These are phyloP conservation scores for Mycena leptocephala DNA, from an alignment of 768 basidiomycete species.

Conservation along the genomic window DNA sequence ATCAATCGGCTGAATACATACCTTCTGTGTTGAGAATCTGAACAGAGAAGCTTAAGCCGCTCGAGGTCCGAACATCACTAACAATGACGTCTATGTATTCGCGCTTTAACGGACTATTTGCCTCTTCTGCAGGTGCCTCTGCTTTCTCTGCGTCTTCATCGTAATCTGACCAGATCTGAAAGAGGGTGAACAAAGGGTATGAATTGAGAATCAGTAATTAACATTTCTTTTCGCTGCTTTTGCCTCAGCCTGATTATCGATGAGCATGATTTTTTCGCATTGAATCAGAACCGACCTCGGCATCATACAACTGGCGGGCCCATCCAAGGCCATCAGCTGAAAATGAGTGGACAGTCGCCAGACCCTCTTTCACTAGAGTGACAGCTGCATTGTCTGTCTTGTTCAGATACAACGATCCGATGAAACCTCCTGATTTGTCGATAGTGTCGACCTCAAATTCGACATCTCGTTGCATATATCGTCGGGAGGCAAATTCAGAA, in stretches of 20 bases:
- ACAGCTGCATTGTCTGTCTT: slow-evolving; percentile 92
- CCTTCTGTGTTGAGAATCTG: slow-evolving; percentile 95
- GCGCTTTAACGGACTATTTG: slow-evolving; percentile 72
- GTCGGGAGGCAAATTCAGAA: slow-evolving; percentile 81
- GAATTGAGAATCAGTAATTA: slow-evolving; percentile 44
- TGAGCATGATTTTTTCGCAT: neutral
- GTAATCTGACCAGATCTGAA: slow-evolving; percentile 90
- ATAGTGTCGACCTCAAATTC: slow-evolving; percentile 93
- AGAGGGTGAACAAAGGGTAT: slow-evolving; percentile 8
- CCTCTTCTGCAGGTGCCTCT: slow-evolving; percentile 62
- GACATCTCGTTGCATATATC: slow-evolving; percentile 95
- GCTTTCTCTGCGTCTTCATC: slow-evolving; percentile 81
- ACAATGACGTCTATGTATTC: slow-evolving; percentile 96
- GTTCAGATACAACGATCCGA: slow-evolving; percentile 88
- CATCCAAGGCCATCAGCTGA: slow-evolving; percentile 89
- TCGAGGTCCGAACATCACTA: slow-evolving; percentile 84
- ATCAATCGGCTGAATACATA: slow-evolving; percentile 46
- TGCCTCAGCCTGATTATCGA: slow-evolving; percentile 77
- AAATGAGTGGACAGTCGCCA: slow-evolving; percentile 90
- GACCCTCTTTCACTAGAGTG: slow-evolving; percentile 87
- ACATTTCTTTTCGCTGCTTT: slow-evolving; percentile 87
- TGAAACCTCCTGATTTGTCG: slow-evolving; percentile 97
- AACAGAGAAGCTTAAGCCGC: slow-evolving; percentile 91
- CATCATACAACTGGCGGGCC: slow-evolving; percentile 85
- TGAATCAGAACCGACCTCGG: slow-evolving; percentile 72